Conservation (phyloP, 306 rosid species). For the Prosopis cineraria region DNA sequence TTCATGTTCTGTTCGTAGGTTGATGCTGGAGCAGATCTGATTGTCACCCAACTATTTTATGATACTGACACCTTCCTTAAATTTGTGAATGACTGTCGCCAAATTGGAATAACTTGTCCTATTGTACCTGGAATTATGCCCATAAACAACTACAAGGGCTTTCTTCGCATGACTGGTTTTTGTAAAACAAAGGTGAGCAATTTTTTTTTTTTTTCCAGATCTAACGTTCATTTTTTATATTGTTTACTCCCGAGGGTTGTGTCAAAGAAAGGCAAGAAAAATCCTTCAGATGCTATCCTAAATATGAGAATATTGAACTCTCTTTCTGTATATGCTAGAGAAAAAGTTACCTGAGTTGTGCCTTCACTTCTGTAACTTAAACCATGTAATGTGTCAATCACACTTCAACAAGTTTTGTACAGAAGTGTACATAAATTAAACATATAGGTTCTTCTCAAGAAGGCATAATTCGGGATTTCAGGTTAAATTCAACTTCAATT, state of each 20-base stretch:
- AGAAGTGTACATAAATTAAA: background rate
- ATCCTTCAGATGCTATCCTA: background rate
- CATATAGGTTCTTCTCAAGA: background rate
- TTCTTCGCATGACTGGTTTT: conserved; percentile 94
- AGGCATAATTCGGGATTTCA: background rate
- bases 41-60: conserved; percentile 89
- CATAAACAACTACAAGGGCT: conserved; percentile 94
- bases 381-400: conserved; percentile 11
- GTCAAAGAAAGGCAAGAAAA: conserved; percentile 5
- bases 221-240: conserved; percentile 14
- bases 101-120: conserved; percentile 92
- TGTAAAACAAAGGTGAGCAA: conserved; percentile 89
- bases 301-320: conserved; percentile 6
- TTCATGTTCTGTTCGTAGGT: conserved; percentile 48
- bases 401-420: conserved; percentile 8
- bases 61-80: conserved; percentile 91
- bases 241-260: background rate
- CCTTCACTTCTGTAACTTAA: background rate
- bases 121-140: conserved; percentile 99
- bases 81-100: conserved; percentile 94
- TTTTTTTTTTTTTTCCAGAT: background rate
- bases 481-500: background rate
- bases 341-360: background rate
- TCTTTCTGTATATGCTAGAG: background rate
- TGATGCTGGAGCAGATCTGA: conserved; percentile 95